A percentile compares a stretch with the other conserved stretches of the same genome.
phyloP scores from a whole-genome alignment of 164 flowering plant genomes.

The Hamamelis virginiana region DNA sequence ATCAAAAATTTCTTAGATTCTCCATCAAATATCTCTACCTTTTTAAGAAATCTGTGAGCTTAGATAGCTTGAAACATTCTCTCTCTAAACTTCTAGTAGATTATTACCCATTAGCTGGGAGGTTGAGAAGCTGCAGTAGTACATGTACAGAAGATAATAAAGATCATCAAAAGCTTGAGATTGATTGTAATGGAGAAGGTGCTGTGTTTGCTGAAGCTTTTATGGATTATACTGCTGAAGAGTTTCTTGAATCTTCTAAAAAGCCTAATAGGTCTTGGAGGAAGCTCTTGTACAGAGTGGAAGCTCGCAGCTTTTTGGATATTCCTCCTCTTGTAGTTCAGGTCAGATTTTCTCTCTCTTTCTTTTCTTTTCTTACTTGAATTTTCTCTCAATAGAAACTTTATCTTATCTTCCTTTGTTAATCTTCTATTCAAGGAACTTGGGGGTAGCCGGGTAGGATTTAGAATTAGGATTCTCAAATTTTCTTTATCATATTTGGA shows the following conservation, averaged over 20 bases:
- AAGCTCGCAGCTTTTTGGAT: slow-evolving; percentile 62
- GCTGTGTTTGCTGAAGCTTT: slow-evolving; percentile 81
- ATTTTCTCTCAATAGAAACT: neutral
- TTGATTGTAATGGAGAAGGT: slow-evolving; percentile 85
- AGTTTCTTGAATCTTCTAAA: slow-evolving; percentile 47
- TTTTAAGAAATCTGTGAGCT: slow-evolving; percentile 37
- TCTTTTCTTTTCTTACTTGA: neutral
- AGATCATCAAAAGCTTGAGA: slow-evolving; percentile 61
- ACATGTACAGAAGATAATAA: too few species aligned
- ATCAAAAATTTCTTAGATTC: slow-evolving; percentile 82
- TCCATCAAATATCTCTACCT: slow-evolving; percentile 77
- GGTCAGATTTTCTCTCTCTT: slow-evolving; percentile 30
- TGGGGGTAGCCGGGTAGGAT: too few species aligned
- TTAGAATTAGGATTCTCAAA: too few species aligned
- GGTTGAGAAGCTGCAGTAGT: slow-evolving; percentile 50
- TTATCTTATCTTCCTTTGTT: too few species aligned
- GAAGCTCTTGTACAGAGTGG: slow-evolving; percentile 68
- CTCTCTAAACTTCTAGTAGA: slow-evolving; percentile 64
- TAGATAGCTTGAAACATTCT: slow-evolving; percentile 45
- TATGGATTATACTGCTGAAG: slow-evolving; percentile 64
- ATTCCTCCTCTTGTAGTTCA: slow-evolving; percentile 86
- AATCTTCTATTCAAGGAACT: too few species aligned
- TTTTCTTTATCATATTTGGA: too few species aligned
- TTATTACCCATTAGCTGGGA: slow-evolving; percentile 94
- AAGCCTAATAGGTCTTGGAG: slow-evolving; percentile 79